A percentile compares a stretch with the other conserved stretches of the same genome.
These are phyloP conservation scores for Saccharomyces eubayanus DNA, from an alignment of 805 yeast genomes.

Conservation along the genomic window DNA sequence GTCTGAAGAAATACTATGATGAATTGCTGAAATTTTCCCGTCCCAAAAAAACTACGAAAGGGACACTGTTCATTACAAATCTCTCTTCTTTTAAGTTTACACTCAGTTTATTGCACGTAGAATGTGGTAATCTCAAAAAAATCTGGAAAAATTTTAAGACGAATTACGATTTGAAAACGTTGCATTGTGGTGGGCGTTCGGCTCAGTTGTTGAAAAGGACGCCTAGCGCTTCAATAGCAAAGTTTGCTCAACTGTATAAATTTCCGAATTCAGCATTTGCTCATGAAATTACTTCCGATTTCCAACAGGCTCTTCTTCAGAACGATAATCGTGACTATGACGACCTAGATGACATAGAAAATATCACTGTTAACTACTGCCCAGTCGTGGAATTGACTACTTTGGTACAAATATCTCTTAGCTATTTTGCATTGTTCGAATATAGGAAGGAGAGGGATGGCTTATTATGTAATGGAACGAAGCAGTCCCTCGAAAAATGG, in stretches of 20 bases:
- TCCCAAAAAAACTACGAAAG: constrained; percentile 53
- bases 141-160: constrained; percentile 55
- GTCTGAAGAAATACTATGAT: constrained; percentile 51
- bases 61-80: constrained; percentile 70
- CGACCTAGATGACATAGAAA: background rate
- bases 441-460: constrained; percentile 69
- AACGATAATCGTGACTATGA: background rate
- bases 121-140: constrained; percentile 45
- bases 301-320: background rate
- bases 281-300: background rate
- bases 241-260: constrained; percentile 67
- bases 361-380: constrained; percentile 27
- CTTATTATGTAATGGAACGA: constrained; percentile 68
- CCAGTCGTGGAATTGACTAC: constrained; percentile 70
- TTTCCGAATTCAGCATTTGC: constrained; percentile 31
- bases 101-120: constrained; percentile 61
- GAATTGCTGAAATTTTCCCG: constrained; percentile 60
- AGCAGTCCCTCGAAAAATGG: constrained; percentile 65
- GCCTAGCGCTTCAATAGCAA: constrained; percentile 69
- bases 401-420: constrained; percentile 64
- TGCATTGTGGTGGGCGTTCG: constrained; percentile 81
- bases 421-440: constrained; percentile 66
- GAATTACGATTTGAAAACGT: constrained; percentile 66
- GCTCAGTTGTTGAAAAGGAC: constrained; percentile 64
- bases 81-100: constrained; percentile 73